Conservation (phyloP, 768 basidiomycete genomes). For the Naganishia vishniacii region DNA sequence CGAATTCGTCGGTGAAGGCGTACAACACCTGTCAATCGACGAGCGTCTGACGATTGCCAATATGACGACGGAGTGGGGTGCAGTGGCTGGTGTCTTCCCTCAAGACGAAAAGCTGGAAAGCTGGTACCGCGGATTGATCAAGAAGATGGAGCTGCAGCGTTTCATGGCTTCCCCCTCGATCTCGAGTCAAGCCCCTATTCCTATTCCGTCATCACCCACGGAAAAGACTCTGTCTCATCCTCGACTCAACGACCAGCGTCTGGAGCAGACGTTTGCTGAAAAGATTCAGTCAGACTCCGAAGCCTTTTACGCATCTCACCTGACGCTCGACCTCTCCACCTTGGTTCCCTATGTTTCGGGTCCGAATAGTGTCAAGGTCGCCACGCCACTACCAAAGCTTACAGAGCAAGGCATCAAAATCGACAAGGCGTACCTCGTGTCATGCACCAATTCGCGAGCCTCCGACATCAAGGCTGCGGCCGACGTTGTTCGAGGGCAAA, state of each 20-base stretch:
- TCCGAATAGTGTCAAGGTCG: conserved; percentile 94
- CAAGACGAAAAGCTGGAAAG: conserved; percentile 71
- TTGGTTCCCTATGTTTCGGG: conserved; percentile 94
- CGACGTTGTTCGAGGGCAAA: conserved; percentile 70
- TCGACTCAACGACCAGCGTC: conserved; percentile 68
- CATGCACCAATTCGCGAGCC: conserved; percentile 93
- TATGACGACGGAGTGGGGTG: conserved; percentile 99
- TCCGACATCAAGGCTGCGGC: conserved; percentile 93
- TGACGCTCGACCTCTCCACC: conserved; percentile 84
- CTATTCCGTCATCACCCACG: conserved; percentile 44
- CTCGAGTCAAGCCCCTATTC: conserved; percentile 31
- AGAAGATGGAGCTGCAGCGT: conserved; percentile 68
- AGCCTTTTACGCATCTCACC: conserved; percentile 77
- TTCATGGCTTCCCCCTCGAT: conserved; percentile 55
- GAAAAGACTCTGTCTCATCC: conserved; percentile 75
- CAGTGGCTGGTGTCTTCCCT: conserved; percentile 90
- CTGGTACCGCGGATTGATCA: conserved; percentile 77
- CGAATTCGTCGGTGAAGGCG: conserved; percentile 89
- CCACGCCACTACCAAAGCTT: conserved; percentile 84
- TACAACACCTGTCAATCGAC: conserved; percentile 71
- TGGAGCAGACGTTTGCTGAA: conserved; percentile 60
- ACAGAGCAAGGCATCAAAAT: conserved; percentile 69
- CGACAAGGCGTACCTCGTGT: conserved; percentile 96
- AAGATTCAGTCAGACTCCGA: conserved; percentile 63
- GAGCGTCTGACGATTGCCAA: conserved; percentile 96